Conservation (phyloP, 495 filamentous ascomycete genomes). For the Lasiosphaeria miniovina region DNA sequence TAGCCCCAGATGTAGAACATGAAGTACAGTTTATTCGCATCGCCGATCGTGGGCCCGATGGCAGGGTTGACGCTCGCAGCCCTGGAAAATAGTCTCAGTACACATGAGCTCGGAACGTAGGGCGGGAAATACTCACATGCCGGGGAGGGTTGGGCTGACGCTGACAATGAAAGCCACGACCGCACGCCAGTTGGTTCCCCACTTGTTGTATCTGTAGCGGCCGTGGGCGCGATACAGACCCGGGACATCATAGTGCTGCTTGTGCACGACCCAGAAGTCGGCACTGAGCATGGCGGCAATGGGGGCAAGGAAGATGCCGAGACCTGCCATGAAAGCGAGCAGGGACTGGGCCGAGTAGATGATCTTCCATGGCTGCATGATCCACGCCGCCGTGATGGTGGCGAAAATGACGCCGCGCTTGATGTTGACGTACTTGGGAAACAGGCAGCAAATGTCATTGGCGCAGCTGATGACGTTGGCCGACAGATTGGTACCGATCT, state of each 20-base stretch:
- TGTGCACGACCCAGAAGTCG: conserved; percentile 50
- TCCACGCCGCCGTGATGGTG: conserved; percentile 55
- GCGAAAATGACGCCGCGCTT: conserved; percentile 60
- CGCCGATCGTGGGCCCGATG: conserved; percentile 21
- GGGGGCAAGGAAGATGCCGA: conserved; percentile 46
- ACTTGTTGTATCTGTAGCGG: conserved; percentile 34
- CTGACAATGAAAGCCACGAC: conserved; percentile 39
- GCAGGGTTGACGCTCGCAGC: conserved; percentile 25
- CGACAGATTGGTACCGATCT: conserved; percentile 62
- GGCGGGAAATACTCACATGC: conserved; percentile 29
- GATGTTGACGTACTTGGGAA: conserved; percentile 60
- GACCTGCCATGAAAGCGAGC: conserved; percentile 55
- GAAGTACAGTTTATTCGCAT: conserved; percentile 33
- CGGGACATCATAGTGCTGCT: conserved; percentile 43
- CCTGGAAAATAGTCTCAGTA: conserved; percentile 16
- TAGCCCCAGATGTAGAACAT: conserved; percentile 43
- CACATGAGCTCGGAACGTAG: not conserved
- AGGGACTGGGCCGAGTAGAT: conserved; percentile 55
- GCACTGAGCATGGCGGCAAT: conserved; percentile 48
- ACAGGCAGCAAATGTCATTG: conserved; percentile 61
- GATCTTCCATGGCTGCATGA: conserved; percentile 64
- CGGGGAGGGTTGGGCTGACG: conserved; percentile 38
- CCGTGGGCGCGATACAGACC: conserved; percentile 37
- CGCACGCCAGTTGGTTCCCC: conserved; percentile 45
- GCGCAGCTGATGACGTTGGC: conserved; percentile 64